Evolutionary conservation across 441 rosid species (phyloP).

Genomic region (Omphalea diandra): DNA sequence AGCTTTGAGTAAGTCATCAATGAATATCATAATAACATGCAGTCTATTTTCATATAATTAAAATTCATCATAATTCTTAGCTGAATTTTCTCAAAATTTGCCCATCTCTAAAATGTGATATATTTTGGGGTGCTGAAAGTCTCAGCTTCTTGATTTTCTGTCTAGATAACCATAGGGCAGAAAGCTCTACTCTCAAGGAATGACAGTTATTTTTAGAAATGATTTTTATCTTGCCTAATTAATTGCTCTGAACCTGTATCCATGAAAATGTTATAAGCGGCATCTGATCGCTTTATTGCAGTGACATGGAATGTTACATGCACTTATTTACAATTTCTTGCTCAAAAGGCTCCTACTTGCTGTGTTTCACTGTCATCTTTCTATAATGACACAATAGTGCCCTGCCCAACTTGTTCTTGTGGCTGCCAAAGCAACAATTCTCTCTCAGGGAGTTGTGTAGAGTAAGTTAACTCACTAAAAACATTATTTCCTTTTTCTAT

Average conservation of each 20-base stretch:
- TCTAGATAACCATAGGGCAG: background rate
- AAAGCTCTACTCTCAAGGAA: background rate
- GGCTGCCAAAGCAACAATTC: slow-evolving; percentile 56
- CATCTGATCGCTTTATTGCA: slow-evolving; percentile 25
- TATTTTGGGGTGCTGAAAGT: background rate
- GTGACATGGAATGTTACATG: slow-evolving; percentile 95
- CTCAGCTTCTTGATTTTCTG: background rate
- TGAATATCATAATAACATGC: slow-evolving; percentile 5
- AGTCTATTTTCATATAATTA: background rate
- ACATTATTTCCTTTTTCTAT: background rate
- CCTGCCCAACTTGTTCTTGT: slow-evolving; percentile 75
- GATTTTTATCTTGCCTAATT: background rate
- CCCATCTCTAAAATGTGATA: background rate
- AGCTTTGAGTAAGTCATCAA: slow-evolving; percentile 64
- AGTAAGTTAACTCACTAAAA: slow-evolving; percentile 49
- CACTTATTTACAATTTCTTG: slow-evolving; percentile 75
- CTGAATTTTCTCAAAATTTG: background rate
- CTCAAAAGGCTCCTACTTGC: slow-evolving; percentile 67
- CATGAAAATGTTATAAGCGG: background rate
- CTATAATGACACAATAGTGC: slow-evolving; percentile 64
- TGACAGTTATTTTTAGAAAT: background rate
- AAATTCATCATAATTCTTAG: background rate
- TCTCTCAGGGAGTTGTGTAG: slow-evolving; percentile 51
- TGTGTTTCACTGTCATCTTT: slow-evolving; percentile 91
- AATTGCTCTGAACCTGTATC: background rate